Evolutionary conservation across 2,329 filamentous ascomycete genomes (phyloP).

Genomic region (Arthrinium phaeospermum): DNA sequence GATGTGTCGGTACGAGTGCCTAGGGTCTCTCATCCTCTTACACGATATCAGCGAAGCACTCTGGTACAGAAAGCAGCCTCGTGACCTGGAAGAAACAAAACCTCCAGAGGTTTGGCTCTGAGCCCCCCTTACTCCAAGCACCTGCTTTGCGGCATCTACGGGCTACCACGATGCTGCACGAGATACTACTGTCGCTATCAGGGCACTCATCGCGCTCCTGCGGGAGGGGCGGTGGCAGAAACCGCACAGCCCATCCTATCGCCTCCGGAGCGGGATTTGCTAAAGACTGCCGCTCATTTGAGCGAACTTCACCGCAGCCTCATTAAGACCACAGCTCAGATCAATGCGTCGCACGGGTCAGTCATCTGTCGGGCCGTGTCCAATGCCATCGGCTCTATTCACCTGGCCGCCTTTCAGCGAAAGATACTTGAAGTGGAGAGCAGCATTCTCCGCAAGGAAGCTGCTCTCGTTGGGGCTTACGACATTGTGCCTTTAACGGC

Average conservation of each 20-base stretch:
- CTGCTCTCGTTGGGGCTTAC: constrained; percentile 84
- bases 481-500: constrained; percentile 91
- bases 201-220: constrained; percentile 90
- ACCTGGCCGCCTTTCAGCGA: constrained; percentile 80
- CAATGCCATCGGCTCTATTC: constrained; percentile 73
- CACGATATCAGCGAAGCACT: constrained; percentile 50
- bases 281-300: constrained; percentile 77
- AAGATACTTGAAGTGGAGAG: constrained; percentile 87
- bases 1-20: constrained; percentile 62
- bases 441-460: constrained; percentile 76
- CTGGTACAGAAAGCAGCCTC: constrained; percentile 38
- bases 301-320: constrained; percentile 79
- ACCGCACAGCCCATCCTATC: constrained; percentile 62
- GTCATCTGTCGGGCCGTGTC: constrained; percentile 88
- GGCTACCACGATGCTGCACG: constrained; percentile 80
- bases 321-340: constrained; percentile 67
- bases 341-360: constrained; percentile 75
- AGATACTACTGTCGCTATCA: constrained; percentile 95
- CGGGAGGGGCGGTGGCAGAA: constrained; percentile 53
- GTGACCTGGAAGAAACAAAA: constrained; percentile 20
- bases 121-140: constrained; percentile 27
- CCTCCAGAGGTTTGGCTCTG: constrained; percentile 30
- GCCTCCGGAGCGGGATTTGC: constrained; percentile 81
- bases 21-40: constrained; percentile 54
- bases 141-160: constrained; percentile 26